phyloP scores from a whole-genome alignment of 2,329 filamentous ascomycete species.

The Sordariomycetes sp. region DNA sequence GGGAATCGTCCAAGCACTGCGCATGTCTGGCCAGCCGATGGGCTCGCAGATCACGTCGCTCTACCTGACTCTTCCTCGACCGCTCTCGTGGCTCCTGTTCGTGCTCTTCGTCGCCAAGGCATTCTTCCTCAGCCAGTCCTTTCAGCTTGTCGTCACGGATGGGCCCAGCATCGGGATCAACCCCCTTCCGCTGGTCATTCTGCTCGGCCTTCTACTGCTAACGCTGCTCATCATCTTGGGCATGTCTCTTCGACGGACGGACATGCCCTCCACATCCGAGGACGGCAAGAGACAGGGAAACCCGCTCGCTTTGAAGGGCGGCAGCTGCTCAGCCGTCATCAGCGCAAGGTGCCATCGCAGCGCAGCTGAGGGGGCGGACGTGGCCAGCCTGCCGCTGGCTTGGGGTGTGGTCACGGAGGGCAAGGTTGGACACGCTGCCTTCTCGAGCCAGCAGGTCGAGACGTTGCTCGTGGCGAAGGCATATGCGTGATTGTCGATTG shows the following conservation, averaged over 20 bases:
- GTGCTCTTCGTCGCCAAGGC: slow-evolving; percentile 31
- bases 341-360: slow-evolving; percentile 36
- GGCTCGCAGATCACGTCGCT: slow-evolving; percentile 37
- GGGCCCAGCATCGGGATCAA: slow-evolving; percentile 27
- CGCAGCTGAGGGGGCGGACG: slow-evolving; percentile 15
- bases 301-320: slow-evolving; percentile 36
- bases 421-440: slow-evolving; percentile 33
- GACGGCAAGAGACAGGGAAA: slow-evolving; percentile 31
- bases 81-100: slow-evolving; percentile 33
- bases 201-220: slow-evolving; percentile 28
- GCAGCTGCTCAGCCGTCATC: slow-evolving; percentile 42
- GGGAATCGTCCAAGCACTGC: slow-evolving; percentile 20
- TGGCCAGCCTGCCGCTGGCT: slow-evolving; percentile 26
- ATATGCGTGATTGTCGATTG: slow-evolving; percentile 10
- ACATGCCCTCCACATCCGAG: slow-evolving; percentile 19
- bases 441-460: slow-evolving; percentile 24
- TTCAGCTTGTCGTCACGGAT: slow-evolving; percentile 24
- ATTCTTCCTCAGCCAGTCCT: slow-evolving; percentile 35
- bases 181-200: slow-evolving; percentile 28
- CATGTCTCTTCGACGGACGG: slow-evolving; percentile 30
- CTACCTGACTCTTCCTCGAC: slow-evolving; percentile 39
- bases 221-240: slow-evolving; percentile 22
- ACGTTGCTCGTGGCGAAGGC: slow-evolving; percentile 15
- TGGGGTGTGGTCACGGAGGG: slow-evolving; percentile 36
- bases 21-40: slow-evolving; percentile 32